Percentiles rank a stretch among this genome's conserved stretches.
Evolutionary conservation across 345 rosid genomes (phyloP).

Genomic region (Clausena lansium): DNA sequence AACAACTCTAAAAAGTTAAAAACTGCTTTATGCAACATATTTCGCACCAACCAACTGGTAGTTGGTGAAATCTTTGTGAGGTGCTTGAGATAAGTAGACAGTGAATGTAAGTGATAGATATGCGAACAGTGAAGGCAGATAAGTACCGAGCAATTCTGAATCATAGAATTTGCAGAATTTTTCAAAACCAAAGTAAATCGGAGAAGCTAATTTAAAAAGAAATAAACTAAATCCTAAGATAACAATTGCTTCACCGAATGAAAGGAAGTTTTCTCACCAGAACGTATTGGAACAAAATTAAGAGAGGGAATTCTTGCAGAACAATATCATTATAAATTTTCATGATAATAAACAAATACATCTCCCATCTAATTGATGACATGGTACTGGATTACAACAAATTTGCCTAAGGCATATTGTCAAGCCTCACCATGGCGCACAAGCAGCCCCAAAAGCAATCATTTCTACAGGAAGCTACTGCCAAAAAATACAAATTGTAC

Average conservation of each 20-base stretch:
- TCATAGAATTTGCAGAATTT: background rate
- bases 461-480: background rate
- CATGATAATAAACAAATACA: background rate
- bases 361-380: background rate
- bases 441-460: background rate
- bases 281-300: background rate
- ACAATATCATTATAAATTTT: background rate
- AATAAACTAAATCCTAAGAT: background rate
- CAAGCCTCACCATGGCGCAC: background rate
- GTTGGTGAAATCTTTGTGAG: background rate
- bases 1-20: background rate
- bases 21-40: background rate
- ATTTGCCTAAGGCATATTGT: background rate
- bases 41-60: background rate
- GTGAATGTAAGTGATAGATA: background rate
- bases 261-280: background rate
- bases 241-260: background rate
- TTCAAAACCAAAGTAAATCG: background rate
- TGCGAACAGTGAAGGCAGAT: background rate
- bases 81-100: background rate
- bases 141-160: background rate
- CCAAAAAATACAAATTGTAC: background rate
- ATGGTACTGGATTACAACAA: background rate
- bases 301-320: background rate
- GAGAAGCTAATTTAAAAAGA: background rate